phyloP scores from a whole-genome alignment of 306 rosid species.

The Canavalia gladiata region DNA sequence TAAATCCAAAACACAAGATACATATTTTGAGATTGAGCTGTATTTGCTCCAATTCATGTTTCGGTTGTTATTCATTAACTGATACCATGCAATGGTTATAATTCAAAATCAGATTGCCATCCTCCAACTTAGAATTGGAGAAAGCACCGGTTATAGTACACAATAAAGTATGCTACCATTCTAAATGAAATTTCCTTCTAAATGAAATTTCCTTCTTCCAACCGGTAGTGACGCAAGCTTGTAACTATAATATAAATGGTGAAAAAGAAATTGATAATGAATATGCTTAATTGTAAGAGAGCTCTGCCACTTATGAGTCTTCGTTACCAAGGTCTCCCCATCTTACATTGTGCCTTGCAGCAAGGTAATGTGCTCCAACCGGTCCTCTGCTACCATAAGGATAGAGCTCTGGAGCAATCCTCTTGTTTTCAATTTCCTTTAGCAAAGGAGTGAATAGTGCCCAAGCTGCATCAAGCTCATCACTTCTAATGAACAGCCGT shows the following conservation, averaged over 20 bases:
- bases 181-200: slow-evolving; percentile 16
- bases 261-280: slow-evolving; percentile 9
- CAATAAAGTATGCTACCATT: slow-evolving; percentile 2
- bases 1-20: slow-evolving; percentile 12
- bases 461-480: slow-evolving; percentile 99
- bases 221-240: background rate
- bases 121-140: background rate
- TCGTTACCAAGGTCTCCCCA: slow-evolving; percentile 86
- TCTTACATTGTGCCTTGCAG: slow-evolving; percentile 85
- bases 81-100: background rate
- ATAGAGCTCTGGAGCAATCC: slow-evolving; percentile 92
- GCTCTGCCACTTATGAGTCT: slow-evolving; percentile 52
- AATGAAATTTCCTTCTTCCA: slow-evolving; percentile 25
- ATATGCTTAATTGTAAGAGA: slow-evolving; percentile 7
- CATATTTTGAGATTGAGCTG: slow-evolving; percentile 24
- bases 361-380: slow-evolving; percentile 93
- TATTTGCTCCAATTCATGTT: slow-evolving; percentile 27
- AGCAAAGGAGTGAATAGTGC: slow-evolving; percentile 86
- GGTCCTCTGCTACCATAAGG: slow-evolving; percentile 98
- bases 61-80: slow-evolving; percentile 15
- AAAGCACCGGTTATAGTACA: slow-evolving; percentile 8
- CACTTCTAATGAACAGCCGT: slow-evolving; percentile 92
- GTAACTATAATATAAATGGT: background rate
- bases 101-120: slow-evolving; percentile 17
- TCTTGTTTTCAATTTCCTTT: slow-evolving; percentile 85